A percentile compares a stretch with the other conserved stretches of the same genome.
These are phyloP conservation scores for Globisporangium nodosum DNA, from an alignment of 352 stramenopile genomes.

Conservation along the genomic window DNA sequence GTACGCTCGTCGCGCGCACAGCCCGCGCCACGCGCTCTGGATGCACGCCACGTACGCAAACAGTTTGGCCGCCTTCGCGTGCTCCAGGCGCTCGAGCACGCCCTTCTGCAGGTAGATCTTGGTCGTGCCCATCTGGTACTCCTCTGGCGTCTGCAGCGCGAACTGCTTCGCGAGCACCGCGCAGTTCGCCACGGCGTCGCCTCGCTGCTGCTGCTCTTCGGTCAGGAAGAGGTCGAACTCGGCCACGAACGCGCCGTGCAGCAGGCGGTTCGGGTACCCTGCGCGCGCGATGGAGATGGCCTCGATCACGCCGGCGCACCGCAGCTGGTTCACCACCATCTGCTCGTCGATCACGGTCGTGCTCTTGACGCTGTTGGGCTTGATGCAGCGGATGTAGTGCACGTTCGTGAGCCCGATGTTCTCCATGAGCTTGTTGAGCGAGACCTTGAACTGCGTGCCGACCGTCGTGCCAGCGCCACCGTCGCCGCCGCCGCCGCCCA, in stretches of 20 bases:
- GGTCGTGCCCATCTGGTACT: constrained; percentile 79
- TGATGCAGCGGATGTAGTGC: constrained; percentile 85
- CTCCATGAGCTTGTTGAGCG: constrained; percentile 60
- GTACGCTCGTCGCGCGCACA: constrained; percentile 31
- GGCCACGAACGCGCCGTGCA: constrained; percentile 66
- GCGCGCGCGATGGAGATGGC: constrained; percentile 72
- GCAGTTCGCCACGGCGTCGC: constrained; percentile 33
- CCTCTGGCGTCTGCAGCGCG: constrained; percentile 45
- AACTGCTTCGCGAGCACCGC: constrained; percentile 53
- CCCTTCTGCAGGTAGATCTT: constrained; percentile 88
- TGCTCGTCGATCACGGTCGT: constrained; percentile 45
- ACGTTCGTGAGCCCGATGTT: constrained; percentile 71
- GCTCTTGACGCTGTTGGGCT: constrained; percentile 77
- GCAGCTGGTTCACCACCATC: constrained; percentile 78
- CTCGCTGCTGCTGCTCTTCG: constrained; percentile 22
- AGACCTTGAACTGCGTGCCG: constrained; percentile 79
- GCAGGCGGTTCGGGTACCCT: constrained; percentile 70
- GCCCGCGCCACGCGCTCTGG: constrained; percentile 55
- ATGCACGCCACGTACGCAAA: constrained; percentile 59
- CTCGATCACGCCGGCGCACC: constrained; percentile 77
- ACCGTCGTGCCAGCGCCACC: constrained; percentile 40
- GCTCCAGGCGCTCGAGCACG: constrained; percentile 67
- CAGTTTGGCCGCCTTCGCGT: constrained; percentile 54
- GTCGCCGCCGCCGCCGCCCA: constrained; percentile 18
- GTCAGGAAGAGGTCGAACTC: constrained; percentile 71